phyloP scores from a whole-genome alignment of 2,329 filamentous ascomycete genomes.

The Myriosclerotinia scirpicola region DNA sequence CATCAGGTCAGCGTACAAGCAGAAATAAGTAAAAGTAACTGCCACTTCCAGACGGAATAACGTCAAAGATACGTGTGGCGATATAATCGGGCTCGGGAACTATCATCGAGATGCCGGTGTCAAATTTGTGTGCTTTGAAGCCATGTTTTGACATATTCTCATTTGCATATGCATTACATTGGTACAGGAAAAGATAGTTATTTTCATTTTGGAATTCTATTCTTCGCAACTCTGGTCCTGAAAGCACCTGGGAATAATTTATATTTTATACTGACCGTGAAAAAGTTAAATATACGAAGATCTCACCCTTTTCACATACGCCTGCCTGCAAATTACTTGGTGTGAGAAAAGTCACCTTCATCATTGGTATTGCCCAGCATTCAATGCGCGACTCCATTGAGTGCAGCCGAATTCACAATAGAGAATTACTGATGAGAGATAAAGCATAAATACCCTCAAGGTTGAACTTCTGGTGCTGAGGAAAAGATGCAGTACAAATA shows the following conservation, averaged over 20 bases:
- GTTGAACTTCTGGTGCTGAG: not conserved
- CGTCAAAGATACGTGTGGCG: not conserved
- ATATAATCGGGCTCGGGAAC: not conserved
- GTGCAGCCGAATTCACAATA: not conserved
- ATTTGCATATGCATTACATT: not conserved
- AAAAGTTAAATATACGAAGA: not conserved
- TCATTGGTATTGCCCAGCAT: not conserved
- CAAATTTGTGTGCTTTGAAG: not conserved
- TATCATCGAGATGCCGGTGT: not conserved
- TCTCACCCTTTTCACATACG: not conserved
- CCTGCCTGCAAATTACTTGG: not conserved
- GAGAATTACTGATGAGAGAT: not conserved
- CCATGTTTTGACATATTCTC: not conserved
- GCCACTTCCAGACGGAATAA: too few relatives aligned
- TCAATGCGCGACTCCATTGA: not conserved
- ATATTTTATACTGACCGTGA: not conserved
- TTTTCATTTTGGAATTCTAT: not conserved
- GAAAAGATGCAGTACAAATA: not conserved
- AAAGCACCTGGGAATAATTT: not conserved
- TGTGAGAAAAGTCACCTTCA: not conserved
- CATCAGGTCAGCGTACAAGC: not conserved
- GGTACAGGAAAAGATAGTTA: not conserved
- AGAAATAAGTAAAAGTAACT: not conserved
- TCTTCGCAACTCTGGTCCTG: not conserved
- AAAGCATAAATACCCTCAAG: not conserved